Percentiles rank a stretch among this genome's conserved stretches.
phyloP scores from a whole-genome alignment of 2,329 filamentous ascomycete genomes.

The Proliferodiscus dingleyae region DNA sequence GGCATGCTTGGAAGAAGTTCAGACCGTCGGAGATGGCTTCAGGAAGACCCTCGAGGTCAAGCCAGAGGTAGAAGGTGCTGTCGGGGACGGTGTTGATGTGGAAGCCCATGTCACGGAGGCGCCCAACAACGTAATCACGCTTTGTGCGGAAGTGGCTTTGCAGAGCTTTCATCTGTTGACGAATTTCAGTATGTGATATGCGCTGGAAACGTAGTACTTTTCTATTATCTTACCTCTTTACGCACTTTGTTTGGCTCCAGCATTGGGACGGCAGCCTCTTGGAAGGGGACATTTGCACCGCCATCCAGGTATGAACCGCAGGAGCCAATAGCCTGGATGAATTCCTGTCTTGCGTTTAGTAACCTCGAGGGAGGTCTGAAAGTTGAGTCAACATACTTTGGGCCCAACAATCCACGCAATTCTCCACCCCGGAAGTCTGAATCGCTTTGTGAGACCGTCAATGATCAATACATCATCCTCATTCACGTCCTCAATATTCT shows the following conservation, averaged over 20 bases:
- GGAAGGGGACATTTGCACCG: constrained; percentile 91
- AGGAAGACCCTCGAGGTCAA: constrained; percentile 65
- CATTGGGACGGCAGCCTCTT: constrained; percentile 89
- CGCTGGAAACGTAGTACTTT: too few species aligned
- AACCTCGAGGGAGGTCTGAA: background rate
- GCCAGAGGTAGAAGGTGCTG: constrained; percentile 91
- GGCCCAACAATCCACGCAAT: constrained; percentile 95
- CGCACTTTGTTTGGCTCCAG: constrained; percentile 79
- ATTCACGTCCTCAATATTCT: constrained; percentile 86
- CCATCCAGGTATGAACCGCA: constrained; percentile 94
- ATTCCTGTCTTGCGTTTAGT: constrained; percentile 50
- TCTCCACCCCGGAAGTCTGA: constrained; percentile 92
- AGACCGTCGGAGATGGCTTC: constrained; percentile 84
- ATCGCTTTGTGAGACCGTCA: constrained; percentile 93
- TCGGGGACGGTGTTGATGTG: constrained; percentile 78
- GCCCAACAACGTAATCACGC: constrained; percentile 81
- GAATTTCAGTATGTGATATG: too few species aligned
- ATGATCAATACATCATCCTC: constrained; percentile 90
- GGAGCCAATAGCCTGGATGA: constrained; percentile 86
- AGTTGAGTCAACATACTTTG: constrained; percentile 43
- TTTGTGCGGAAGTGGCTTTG: constrained; percentile 87
- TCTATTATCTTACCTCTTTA: constrained; percentile 47
- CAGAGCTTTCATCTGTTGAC: constrained; percentile 66
- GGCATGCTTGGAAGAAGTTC: constrained; percentile 93
- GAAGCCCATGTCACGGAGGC: constrained; percentile 83